Conservation (phyloP, 1,139 yeast species). For the Debaryomyces coudertii region DNA sequence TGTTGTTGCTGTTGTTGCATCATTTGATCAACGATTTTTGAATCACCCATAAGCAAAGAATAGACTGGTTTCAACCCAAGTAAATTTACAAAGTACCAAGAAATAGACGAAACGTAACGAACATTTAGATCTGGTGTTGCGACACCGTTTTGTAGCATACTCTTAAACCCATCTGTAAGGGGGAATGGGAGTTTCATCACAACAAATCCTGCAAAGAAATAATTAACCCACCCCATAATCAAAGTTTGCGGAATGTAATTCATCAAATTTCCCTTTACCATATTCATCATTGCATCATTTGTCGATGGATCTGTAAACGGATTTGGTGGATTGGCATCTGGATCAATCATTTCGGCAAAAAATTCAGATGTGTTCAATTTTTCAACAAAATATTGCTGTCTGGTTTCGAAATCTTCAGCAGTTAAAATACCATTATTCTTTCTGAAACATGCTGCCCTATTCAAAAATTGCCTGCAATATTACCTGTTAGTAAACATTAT, state of each 20-base stretch:
- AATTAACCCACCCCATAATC: conserved; percentile 96
- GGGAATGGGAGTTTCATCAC: conserved; percentile 67
- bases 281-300: conserved; percentile 74
- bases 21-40: conserved; percentile 50
- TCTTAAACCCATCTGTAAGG: conserved; percentile 82
- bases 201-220: conserved; percentile 89
- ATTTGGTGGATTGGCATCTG: conserved; percentile 52
- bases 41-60: conserved; percentile 66
- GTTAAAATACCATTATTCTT: conserved; percentile 51
- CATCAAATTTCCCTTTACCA: conserved; percentile 81
- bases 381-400: conserved; percentile 48
- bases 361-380: conserved; percentile 55
- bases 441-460: conserved; percentile 58
- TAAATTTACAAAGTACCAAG: conserved; percentile 95
- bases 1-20: conserved; percentile 54
- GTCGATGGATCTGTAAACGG: conserved; percentile 73
- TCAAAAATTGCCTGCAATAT: conserved; percentile 49
- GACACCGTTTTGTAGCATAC: conserved; percentile 90
- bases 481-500: conserved; percentile 10
- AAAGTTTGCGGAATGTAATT: conserved; percentile 89
- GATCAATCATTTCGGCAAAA: conserved; percentile 47
- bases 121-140: conserved; percentile 84
- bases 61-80: conserved; percentile 84
- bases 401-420: conserved; percentile 46
- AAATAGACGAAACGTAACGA: conserved; percentile 91